These are phyloP conservation scores for Apiospora malaysiana DNA, from an alignment of 2,329 filamentous ascomycete genomes.

Conservation along the genomic window DNA sequence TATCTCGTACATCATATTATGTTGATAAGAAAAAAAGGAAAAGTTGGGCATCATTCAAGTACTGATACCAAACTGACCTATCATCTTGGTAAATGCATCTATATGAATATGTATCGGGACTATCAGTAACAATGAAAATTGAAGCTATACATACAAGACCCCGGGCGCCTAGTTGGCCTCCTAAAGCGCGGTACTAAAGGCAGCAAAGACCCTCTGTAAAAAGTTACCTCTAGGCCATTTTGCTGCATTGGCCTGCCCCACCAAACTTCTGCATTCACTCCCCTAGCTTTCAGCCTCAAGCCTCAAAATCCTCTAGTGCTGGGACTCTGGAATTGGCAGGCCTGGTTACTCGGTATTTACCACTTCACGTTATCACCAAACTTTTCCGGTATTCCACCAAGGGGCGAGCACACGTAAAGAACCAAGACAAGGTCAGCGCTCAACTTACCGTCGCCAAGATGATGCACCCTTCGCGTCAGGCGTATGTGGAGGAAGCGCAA, in stretches of 20 bases:
- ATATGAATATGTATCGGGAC: no score
- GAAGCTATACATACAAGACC: background rate
- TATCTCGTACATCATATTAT: no score
- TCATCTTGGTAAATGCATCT: no score
- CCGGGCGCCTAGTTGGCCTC: background rate
- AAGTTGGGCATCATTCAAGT: no score
- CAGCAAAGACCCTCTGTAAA: constrained; percentile 1
- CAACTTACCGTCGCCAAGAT: constrained; percentile 45
- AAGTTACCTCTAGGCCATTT: constrained; percentile 5
- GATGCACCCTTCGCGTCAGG: constrained; percentile 89
- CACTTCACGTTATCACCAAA: background rate
- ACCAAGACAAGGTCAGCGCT: background rate
- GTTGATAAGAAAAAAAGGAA: no score
- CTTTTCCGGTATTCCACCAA: background rate
- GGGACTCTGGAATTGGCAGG: background rate
- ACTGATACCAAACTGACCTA: no score
- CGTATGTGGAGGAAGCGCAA: constrained; percentile 88
- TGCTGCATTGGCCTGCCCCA: constrained; percentile 16
- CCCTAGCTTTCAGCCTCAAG: background rate
- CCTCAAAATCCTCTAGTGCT: constrained; percentile 12
- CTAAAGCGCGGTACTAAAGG: background rate
- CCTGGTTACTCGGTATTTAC: background rate
- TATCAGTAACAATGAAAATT: background rate
- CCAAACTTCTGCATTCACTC: constrained; percentile 11
- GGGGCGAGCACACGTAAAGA: background rate